Base-by-base conservation (phyloP, 805 yeast species). In the Yarrowia alimentaria region DNA sequence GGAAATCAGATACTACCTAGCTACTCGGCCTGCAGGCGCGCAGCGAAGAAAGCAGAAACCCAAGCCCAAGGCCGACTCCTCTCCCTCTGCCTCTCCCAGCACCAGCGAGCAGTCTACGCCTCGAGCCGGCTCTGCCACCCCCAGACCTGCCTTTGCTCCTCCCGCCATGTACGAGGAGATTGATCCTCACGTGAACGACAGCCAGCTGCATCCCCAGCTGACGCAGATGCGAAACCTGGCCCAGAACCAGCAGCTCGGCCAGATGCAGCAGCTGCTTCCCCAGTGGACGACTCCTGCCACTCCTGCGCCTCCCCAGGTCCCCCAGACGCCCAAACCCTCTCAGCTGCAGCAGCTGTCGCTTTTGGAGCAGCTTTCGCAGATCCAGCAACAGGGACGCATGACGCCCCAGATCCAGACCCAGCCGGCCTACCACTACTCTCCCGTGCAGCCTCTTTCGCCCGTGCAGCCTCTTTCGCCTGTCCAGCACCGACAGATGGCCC, bases 221-320 rank as follows among this genome's bases (percentile, higher is more conserved):
- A 40, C 32, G 19, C 47, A 40, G 25, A 40, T 40, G 25, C 24
- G 47, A 19, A 28, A 40, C 47, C 47, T 40, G 12, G 32, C 33
- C 2, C 32, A 40, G 47, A 40, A 32, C 25, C 47, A 40, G 25
- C 47, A 40, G 47, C 25, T 26, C 25, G 33, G 19, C 11, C 24
- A 32, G 19, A 40, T 40, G 47, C 47, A 40, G 12, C 47, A 40
- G 47, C 33, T 40, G 33, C 19, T 40, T 32, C 47, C 47, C 10
- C 47, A 40, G 33, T 40, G 10, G 10, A 22, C 10, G 25, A 22
- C 10, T 10, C 25, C 25, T 22, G 25, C 10, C 25, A 22, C n/a
- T n/a, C n/a, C n/a, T n/a, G n/a, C n/a, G n/a, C n/a, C n/a, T n/a
- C n/a, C n/a, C n/a, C n/a, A n/a, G n/a, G 43, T 37, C n/a, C 43